These are phyloP conservation scores for Leishmania tarentolae DNA, from an alignment of 208 protist species.

Conservation along the genomic window DNA sequence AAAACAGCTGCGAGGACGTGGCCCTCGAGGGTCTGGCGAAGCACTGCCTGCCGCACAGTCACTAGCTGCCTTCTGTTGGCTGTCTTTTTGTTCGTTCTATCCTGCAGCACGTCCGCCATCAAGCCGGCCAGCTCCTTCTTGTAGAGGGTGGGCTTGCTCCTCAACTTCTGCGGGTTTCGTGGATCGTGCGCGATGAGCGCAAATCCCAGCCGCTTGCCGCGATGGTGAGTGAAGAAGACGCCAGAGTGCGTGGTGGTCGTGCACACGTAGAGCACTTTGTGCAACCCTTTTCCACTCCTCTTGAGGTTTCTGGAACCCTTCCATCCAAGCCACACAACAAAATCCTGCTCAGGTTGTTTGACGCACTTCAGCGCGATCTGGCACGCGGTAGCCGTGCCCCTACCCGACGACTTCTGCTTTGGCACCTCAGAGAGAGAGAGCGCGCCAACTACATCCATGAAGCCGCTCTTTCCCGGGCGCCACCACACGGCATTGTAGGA, in stretches of 20 bases:
- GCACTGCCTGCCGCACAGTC: conserved; percentile 29
- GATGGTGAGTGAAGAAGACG: conserved; percentile 23
- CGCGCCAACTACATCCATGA: conserved; percentile 13
- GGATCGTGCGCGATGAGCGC: conserved; percentile 13
- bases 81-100: neutral
- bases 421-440: neutral
- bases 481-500: conserved; percentile 30
- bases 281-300: conserved; percentile 10
- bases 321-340: conserved; percentile 21
- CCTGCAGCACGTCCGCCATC: conserved; percentile 2
- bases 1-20: conserved; percentile 46
- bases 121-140: conserved; percentile 8
- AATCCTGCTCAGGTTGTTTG: conserved; percentile 23
- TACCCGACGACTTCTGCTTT: neutral
- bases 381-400: neutral
- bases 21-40: conserved; percentile 39
- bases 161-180: neutral
- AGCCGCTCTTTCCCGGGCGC: conserved; percentile 14
- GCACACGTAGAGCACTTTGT: conserved; percentile 25
- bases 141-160: neutral
- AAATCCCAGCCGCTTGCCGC: conserved; percentile 14
- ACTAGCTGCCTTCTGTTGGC: conserved; percentile 6
- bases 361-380: conserved; percentile 19
- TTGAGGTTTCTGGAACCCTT: conserved; percentile 17
- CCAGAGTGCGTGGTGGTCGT: conserved; percentile 14